A percentile compares a stretch with the other conserved stretches of the same genome.
These are phyloP conservation scores for Candida sanyaensis DNA, from an alignment of 1,139 yeast species.

Conservation along the genomic window DNA sequence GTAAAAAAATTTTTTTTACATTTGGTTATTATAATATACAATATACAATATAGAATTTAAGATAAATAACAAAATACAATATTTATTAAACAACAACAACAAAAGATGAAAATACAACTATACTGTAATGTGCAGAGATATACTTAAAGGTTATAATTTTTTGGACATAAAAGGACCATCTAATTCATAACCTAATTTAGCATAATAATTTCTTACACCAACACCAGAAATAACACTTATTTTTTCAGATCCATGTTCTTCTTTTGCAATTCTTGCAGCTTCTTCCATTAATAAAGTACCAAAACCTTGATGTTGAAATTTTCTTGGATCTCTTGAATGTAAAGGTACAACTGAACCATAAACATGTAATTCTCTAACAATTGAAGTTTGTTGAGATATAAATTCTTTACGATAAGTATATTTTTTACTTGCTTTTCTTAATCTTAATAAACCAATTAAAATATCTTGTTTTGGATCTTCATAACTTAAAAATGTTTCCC, in stretches of 20 bases:
- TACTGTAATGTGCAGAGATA: too few species aligned
- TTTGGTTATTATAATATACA: not conserved
- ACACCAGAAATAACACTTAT: slow-evolving; percentile 96
- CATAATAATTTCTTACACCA: slow-evolving; percentile 95
- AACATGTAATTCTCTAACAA: slow-evolving; percentile 94
- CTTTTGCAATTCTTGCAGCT: slow-evolving; percentile 92
- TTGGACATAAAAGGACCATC: slow-evolving; percentile 96
- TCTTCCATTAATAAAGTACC: slow-evolving; percentile 98
- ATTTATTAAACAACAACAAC: not conserved
- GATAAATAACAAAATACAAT: not conserved
- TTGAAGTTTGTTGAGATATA: slow-evolving; percentile 79
- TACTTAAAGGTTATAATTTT: slow-evolving; percentile 10
- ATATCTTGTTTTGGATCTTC: slow-evolving; percentile 98
- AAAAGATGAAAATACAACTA: not conserved
- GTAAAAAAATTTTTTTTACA: too few species aligned
- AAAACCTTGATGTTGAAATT: slow-evolving; percentile 98
- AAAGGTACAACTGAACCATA: slow-evolving; percentile 97
- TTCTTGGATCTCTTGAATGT: slow-evolving; percentile 96
- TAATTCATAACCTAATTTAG: slow-evolving; percentile 82
- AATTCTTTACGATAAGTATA: slow-evolving; percentile 91
- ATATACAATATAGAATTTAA: not conserved
- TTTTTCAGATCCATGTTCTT: slow-evolving; percentile 91
- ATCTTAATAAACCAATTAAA: slow-evolving; percentile 83
- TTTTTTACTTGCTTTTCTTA: slow-evolving; percentile 86
- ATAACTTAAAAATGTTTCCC: slow-evolving; percentile 96